Percentiles rank a stretch among this genome's conserved stretches.
Conservation (phyloP, 306 rosid species). For the Quercus aquifolioides region DNA sequence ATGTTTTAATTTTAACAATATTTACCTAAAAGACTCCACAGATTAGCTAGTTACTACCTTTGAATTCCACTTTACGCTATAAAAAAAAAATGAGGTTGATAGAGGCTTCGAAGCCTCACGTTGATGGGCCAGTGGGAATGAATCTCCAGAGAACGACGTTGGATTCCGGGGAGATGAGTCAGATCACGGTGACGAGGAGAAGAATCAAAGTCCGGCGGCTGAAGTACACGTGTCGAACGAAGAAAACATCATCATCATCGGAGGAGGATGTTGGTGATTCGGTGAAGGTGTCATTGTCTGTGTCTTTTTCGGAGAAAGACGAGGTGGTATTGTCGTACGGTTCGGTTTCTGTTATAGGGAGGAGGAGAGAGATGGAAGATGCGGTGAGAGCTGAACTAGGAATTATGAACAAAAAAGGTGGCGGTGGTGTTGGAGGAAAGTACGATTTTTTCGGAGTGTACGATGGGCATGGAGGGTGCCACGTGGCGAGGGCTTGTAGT, state of each 20-base stretch:
- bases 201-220: slow-evolving; percentile 40
- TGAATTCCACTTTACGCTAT: background rate
- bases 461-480: slow-evolving; percentile 85
- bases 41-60: no score
- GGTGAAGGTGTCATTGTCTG: slow-evolving; percentile 37
- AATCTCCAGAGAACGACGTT: background rate
- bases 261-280: slow-evolving; percentile 3
- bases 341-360: slow-evolving; percentile 60
- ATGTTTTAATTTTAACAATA: no score
- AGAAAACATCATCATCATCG: background rate
- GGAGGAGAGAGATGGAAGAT: slow-evolving; percentile 89
- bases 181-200: slow-evolving; percentile 4
- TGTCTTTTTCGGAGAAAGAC: background rate
- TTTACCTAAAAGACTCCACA: no score
- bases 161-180: slow-evolving; percentile 13
- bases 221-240: slow-evolving; percentile 43
- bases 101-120: background rate
- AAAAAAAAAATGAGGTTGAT: slow-evolving; percentile 6
- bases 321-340: slow-evolving; percentile 36
- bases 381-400: slow-evolving; percentile 67
- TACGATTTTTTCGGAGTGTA: slow-evolving; percentile 71
- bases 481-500: slow-evolving; percentile 63
- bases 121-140: background rate
- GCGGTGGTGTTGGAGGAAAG: slow-evolving; percentile 1
- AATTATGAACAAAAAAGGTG: slow-evolving; percentile 22